Evolutionary conservation across 2,329 filamentous ascomycete genomes (phyloP).

Genomic region (Nothophoma quercina): DNA sequence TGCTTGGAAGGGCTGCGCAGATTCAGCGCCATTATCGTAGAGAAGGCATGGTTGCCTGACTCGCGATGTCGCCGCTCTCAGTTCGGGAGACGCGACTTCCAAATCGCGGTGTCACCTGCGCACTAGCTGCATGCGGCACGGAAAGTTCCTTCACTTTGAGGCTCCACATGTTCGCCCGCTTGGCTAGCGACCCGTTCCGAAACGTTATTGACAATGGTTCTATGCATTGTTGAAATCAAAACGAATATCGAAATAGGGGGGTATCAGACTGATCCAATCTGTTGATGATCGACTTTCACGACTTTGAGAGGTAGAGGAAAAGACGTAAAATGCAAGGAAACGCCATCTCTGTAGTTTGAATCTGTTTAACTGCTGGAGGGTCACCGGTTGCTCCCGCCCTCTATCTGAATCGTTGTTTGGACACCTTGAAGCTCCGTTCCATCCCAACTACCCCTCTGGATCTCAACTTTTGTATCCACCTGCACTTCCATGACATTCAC

Average conservation of each 20-base stretch:
- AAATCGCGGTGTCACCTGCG: slow-evolving; percentile 22
- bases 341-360: not conserved
- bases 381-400: slow-evolving; percentile 16
- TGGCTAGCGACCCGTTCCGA: not conserved
- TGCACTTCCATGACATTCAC: slow-evolving; percentile 30
- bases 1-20: slow-evolving; percentile 54
- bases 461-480: slow-evolving; percentile 39
- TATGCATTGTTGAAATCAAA: not conserved
- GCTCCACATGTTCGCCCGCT: slow-evolving; percentile 4
- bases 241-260: too few species aligned
- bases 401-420: slow-evolving; percentile 13
- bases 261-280: too few species aligned
- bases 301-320: not conserved
- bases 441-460: slow-evolving; percentile 32
- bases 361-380: not conserved
- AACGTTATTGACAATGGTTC: not conserved
- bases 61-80: slow-evolving; percentile 5
- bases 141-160: not conserved
- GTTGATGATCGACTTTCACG: too few species aligned
- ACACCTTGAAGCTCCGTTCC: slow-evolving; percentile 7
- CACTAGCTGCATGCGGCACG: slow-evolving; percentile 5
- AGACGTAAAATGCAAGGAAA: not conserved
- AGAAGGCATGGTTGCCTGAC: slow-evolving; percentile 5
- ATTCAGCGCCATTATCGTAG: slow-evolving; percentile 47
- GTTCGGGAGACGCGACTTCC: slow-evolving; percentile 14